phyloP scores from a whole-genome alignment of 768 basidiomycete genomes.

The Pseudohyphozyma bogoriensis region DNA sequence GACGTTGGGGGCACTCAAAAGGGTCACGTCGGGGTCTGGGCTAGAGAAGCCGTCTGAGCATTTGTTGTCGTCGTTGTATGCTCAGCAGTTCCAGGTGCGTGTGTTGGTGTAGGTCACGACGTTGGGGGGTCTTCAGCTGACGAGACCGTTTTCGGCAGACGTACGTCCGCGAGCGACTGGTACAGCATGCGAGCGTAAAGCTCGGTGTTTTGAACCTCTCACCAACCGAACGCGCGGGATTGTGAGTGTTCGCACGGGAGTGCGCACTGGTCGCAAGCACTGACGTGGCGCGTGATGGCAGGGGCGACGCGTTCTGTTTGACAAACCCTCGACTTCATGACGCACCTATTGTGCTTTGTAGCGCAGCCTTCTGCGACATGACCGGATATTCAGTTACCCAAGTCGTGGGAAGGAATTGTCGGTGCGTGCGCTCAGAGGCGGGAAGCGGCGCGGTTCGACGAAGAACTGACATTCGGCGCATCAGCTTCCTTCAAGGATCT shows the following conservation, averaged over 20 bases:
- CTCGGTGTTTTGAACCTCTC: slow-evolving; percentile 7
- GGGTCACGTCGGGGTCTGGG: slow-evolving; percentile 5
- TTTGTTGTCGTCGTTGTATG: slow-evolving; percentile 7
- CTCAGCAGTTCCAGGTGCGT: slow-evolving; percentile 16
- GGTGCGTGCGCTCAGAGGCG: background rate
- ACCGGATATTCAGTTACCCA: background rate
- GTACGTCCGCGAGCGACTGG: slow-evolving; percentile 13
- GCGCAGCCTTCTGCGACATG: slow-evolving; percentile 14
- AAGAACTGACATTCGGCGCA: slow-evolving; percentile 10
- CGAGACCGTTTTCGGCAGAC: background rate
- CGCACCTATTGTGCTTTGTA: slow-evolving; percentile 14
- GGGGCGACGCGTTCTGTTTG: slow-evolving; percentile 18
- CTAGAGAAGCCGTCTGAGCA: slow-evolving; percentile 5
- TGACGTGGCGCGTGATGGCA: background rate
- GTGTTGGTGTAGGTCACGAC: background rate
- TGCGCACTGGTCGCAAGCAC: background rate
- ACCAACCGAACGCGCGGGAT: slow-evolving; percentile 5
- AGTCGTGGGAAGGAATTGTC: background rate
- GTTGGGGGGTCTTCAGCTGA: background rate
- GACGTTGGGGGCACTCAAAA: slow-evolving; percentile 4
- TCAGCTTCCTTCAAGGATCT: slow-evolving; percentile 15
- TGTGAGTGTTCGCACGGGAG: background rate
- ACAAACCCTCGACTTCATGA: slow-evolving; percentile 18
- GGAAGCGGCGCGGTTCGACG: background rate
- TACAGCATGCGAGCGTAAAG: slow-evolving; percentile 11